A percentile compares a stretch with the other conserved stretches of the same genome.
Conservation (phyloP, 169 alveolate genomes). For the Babesia bigemina region DNA sequence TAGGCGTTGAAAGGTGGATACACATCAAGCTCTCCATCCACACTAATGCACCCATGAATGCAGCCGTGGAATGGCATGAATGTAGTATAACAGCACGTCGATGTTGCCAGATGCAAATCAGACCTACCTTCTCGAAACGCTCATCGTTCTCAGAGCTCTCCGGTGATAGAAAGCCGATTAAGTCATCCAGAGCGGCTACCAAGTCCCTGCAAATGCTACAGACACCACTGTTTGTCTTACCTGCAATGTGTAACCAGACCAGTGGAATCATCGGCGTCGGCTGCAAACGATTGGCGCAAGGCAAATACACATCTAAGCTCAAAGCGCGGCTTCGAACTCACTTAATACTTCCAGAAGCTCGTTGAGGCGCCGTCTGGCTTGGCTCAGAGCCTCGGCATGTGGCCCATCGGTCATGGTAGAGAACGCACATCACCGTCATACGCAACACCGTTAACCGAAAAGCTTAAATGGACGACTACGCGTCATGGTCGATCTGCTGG, state of each 20-base stretch:
- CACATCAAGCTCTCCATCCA: no score
- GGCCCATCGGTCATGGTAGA: constrained; percentile 12
- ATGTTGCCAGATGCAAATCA: background rate
- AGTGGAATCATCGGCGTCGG: constrained; percentile 11
- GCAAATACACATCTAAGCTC: background rate
- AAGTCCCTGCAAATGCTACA: constrained; percentile 21
- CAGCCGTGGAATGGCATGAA: no score
- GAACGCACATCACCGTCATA: background rate
- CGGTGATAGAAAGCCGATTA: constrained; percentile 25
- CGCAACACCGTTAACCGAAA: background rate
- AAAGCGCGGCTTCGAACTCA: no score
- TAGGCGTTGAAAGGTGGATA: no score
- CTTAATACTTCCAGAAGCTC: no score
- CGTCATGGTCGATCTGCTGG: no score
- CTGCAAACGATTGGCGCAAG: background rate
- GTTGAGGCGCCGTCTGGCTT: constrained; percentile 1
- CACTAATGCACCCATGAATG: no score
- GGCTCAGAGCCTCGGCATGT: background rate
- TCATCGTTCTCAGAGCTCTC: background rate
- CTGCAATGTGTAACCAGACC: background rate
- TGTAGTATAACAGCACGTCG: no score
- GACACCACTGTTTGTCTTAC: background rate
- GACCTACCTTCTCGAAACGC: constrained; percentile 34
- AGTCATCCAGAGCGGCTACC: constrained; percentile 13
- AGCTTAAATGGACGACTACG: no score